A percentile compares a stretch with the other conserved stretches of the same genome.
These are phyloP conservation scores for Mycena indigotica DNA, from an alignment of 768 basidiomycete genomes.

Conservation along the genomic window DNA sequence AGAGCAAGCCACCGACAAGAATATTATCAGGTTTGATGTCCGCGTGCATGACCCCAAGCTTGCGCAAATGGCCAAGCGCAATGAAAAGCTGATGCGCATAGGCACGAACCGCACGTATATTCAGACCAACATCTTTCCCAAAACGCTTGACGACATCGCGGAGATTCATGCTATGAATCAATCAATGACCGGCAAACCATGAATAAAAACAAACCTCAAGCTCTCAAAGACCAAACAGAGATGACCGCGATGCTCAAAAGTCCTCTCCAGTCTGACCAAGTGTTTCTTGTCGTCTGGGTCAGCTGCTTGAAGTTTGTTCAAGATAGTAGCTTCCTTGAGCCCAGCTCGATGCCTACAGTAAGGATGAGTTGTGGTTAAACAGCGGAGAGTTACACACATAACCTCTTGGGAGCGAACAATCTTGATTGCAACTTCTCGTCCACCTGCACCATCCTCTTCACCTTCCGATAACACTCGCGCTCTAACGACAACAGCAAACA, in stretches of 20 bases:
- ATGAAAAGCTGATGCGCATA: conserved; percentile 97
- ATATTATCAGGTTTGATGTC: conserved; percentile 99
- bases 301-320: conserved; percentile 82
- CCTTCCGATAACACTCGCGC: conserved; percentile 64
- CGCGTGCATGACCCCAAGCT: conserved; percentile 94
- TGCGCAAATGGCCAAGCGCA: conserved; percentile 79
- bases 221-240: conserved; percentile 95
- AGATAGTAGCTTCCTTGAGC: conserved; percentile 86
- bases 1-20: conserved; percentile 56
- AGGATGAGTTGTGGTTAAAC: conserved; percentile 8
- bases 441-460: conserved; percentile 54
- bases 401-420: conserved; percentile 94
- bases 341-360: conserved; percentile 87
- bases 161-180: conserved; percentile 81
- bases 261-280: conserved; percentile 86
- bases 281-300: conserved; percentile 98
- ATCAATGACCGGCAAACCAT: neutral
- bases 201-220: conserved; percentile 42
- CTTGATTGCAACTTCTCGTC: conserved; percentile 92
- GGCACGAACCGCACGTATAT: conserved; percentile 96
- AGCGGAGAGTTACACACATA: conserved; percentile 63
- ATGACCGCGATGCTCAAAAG: conserved; percentile 97
- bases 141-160: conserved; percentile 98
- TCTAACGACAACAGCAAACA: conserved; percentile 97
- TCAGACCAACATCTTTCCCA: conserved; percentile 96